Evolutionary conservation across 2,329 filamentous ascomycete genomes (phyloP), one percentile per base, ranked within the genome.

Genomic region (Bipolaris sorokiniana): DNA sequence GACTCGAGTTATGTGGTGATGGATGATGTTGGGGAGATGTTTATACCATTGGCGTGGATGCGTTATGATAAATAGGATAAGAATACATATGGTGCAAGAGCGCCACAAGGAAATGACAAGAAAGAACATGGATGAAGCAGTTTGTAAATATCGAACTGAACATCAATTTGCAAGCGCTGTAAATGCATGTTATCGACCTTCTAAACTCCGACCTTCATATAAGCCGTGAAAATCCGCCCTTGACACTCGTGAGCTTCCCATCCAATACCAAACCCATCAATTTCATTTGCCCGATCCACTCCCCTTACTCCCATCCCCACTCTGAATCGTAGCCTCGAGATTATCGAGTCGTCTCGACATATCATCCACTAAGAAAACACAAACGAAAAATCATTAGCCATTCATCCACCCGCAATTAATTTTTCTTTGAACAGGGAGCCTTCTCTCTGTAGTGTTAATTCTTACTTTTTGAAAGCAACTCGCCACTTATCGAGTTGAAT

Each of bases 391-490:
- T 31, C 10, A 13, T 31, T 31, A 31, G 28, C 28, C 10, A 11
- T 31, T 10, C 28, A 31, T 31, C 26, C 26, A 28, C 7, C 3
- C 26, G 6, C 23, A 26, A 22, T 5, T 7, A 1, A 5, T 28
- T 28, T 10, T 28, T 3, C 11, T 28, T 28, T 0, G 3, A 28
- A 11, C 10, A 28, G 26, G 26, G 26, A 28, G 11, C 10, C 11
- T 1, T 28, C 9, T 28, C 9, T 28, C 10, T 11, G 1, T 9
- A 4, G 1, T 3, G 9, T 28, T 11, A 2, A 31, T 10, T 80
- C 88, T 74, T 77, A 96, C 92, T 91, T 79, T 96, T 97, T 36
- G 89, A 86, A 68, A 96, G 91, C 57, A 97, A 89, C 78, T 97
- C 93, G 58, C 87, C 89, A 7, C 91, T 96, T 5, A 97, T 88